Conservation (phyloP, 2,329 filamentous ascomycete species). For the Fusarium sp. region DNA sequence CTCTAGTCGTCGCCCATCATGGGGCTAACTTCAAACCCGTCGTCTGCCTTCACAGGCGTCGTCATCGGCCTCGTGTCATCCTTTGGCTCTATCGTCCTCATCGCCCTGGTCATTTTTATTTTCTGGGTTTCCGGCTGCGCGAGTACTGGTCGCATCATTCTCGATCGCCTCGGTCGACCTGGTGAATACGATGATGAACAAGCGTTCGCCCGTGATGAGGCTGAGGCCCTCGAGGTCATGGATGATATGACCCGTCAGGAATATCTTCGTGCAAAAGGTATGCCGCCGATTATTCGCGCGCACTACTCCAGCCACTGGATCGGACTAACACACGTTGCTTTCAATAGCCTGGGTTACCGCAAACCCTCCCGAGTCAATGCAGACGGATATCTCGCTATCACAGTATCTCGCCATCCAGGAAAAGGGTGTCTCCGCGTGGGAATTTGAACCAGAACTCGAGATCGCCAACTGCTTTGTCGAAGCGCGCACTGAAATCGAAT, state of each 20-base stretch:
- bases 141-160: constrained; percentile 85
- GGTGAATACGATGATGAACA: constrained; percentile 99
- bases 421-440: constrained; percentile 99
- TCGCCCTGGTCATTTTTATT: constrained; percentile 89
- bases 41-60: constrained; percentile 76
- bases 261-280: constrained; percentile 96
- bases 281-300: constrained; percentile 33
- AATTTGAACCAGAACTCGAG: constrained; percentile 98
- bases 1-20: constrained; percentile 44
- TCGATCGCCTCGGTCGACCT: constrained; percentile 92
- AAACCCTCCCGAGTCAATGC: constrained; percentile 93
- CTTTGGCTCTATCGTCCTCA: constrained; percentile 89
- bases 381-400: constrained; percentile 96
- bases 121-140: constrained; percentile 82
- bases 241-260: constrained; percentile 91
- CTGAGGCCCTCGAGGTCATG: constrained; percentile 94
- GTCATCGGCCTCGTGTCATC: constrained; percentile 95
- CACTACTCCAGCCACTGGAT: neutral
- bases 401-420: constrained; percentile 99
- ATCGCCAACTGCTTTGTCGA: constrained; percentile 99
- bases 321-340: constrained; percentile 31
- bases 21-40: constrained; percentile 52
- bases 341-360: constrained; percentile 87
- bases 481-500: constrained; percentile 95
- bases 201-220: constrained; percentile 92